Percentiles rank a stretch among this genome's conserved stretches.
Conservation (phyloP, 1,284 basidiomycete species). For the Laetiporus sulphureus region DNA sequence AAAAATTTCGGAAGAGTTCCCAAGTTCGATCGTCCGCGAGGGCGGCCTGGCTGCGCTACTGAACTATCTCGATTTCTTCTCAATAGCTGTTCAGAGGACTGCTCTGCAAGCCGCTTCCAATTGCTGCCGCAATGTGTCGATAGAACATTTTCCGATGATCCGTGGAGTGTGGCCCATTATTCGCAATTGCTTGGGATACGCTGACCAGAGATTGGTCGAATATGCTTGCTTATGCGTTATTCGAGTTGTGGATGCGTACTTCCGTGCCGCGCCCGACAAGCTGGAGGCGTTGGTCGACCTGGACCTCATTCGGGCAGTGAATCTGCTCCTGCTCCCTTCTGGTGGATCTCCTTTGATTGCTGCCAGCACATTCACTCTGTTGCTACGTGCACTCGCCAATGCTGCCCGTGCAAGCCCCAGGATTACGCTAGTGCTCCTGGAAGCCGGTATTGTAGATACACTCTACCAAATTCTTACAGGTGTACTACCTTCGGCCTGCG, state of each 20-base stretch:
- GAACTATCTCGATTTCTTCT: slow-evolving; percentile 95
- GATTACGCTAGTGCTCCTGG: slow-evolving; percentile 78
- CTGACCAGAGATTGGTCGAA: slow-evolving; percentile 91
- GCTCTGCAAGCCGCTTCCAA: slow-evolving; percentile 95
- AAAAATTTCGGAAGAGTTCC: slow-evolving; percentile 95
- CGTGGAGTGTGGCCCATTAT: slow-evolving; percentile 88
- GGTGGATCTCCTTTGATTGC: slow-evolving; percentile 83
- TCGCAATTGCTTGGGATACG: slow-evolving; percentile 83
- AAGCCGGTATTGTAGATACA: slow-evolving; percentile 87
- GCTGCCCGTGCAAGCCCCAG: slow-evolving; percentile 82
- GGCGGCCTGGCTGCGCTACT: slow-evolving; percentile 87
- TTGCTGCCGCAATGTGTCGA: slow-evolving; percentile 85
- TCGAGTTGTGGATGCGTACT: slow-evolving; percentile 85
- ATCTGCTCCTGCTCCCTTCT: slow-evolving; percentile 78
- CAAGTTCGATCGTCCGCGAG: slow-evolving; percentile 89
- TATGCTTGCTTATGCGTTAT: slow-evolving; percentile 91
- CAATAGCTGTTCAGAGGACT: slow-evolving; percentile 91
- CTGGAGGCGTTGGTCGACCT: slow-evolving; percentile 81
- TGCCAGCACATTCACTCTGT: slow-evolving; percentile 78
- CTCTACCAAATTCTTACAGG: slow-evolving; percentile 92
- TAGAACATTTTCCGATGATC: slow-evolving; percentile 85
- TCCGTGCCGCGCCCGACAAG: slow-evolving; percentile 76
- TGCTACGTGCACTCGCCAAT: slow-evolving; percentile 83
- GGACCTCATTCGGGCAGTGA: slow-evolving; percentile 81
- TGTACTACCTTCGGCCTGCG: slow-evolving; percentile 66